Evolutionary conservation across 1,139 yeast species (phyloP), one percentile per base, ranked within the genome.

Genomic region (Pichia sp.): DNA sequence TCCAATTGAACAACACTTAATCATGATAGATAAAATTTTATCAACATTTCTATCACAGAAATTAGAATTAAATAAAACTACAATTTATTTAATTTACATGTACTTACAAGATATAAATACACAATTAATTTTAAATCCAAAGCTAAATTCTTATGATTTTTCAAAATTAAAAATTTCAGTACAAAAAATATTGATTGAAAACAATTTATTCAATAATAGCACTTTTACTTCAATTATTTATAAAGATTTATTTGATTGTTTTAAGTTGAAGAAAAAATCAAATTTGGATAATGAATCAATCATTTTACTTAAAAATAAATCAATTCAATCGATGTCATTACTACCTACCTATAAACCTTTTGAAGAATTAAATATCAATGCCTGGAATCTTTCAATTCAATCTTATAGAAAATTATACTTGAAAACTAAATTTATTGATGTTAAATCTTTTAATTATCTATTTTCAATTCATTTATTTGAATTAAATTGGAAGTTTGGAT

Each of bases 61-160:
- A 7, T 7, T 38, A 3, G 9, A 18, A 3, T 18, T 38, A 6
- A 43, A 43, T 26, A 30, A 16, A 26, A 40, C 43, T 2, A 21
- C 40, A 14, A 26, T 43, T 23, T 40, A 40, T 20, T 27, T 41
- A 10, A 33, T 41, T 14, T 41, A 41, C 19, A 25, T 18, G 23
- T 20, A 33, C 8, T 21, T 22, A 25, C 16, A 16, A 18, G 19
- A n/a, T 14, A 11, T 25, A n/a, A 26, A 33, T 37, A 9, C 15
- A 30, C 4, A 31, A 13, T 13, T 13, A 19, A 9, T 14, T 15
- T 27, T 18, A n/a, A 26, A 27, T 6, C n/a, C 15, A 2, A 21
- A n/a, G n/a, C n/a, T n/a, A n/a, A n/a, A n/a, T n/a, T n/a, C n/a
- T n/a, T n/a, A n/a, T 13, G 6, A 27, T 9, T 27, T 22, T 20